Evolutionary conservation across 2,329 filamentous ascomycete genomes (phyloP).

Genomic region (Berkeleyomyces basicola): DNA sequence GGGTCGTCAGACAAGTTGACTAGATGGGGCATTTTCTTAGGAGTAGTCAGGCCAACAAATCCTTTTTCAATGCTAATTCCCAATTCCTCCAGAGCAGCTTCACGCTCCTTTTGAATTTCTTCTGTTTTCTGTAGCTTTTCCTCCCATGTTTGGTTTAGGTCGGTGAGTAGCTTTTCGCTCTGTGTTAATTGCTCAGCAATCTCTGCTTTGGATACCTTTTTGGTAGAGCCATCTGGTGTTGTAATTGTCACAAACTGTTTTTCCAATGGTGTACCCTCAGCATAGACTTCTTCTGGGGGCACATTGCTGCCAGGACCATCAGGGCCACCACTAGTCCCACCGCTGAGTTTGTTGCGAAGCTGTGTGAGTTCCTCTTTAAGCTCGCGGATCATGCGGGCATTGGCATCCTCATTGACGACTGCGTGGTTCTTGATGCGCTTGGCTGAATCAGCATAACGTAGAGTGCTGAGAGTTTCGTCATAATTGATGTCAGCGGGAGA

Average conservation of each 20-base stretch:
- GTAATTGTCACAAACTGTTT: conserved; percentile 95
- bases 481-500: conserved; percentile 98
- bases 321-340: conserved; percentile 28
- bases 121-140: conserved; percentile 90
- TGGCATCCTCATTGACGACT: conserved; percentile 96
- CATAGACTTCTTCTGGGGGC: conserved; percentile 66
- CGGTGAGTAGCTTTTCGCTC: conserved; percentile 87
- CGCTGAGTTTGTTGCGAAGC: conserved; percentile 69
- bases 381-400: conserved; percentile 96
- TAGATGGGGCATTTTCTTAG: conserved; percentile 98
- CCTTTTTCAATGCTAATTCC: conserved; percentile 99
- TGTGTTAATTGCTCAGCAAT: conserved; percentile 93
- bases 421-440: conserved; percentile 99
- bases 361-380: conserved; percentile 86
- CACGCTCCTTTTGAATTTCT: conserved; percentile 92
- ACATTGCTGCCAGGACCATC: conserved; percentile 32
- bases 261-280: conserved; percentile 79
- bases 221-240: conserved; percentile 65
- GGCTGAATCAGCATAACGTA: conserved; percentile 91
- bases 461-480: conserved; percentile 87
- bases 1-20: conserved; percentile 96
- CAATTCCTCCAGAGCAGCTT: conserved; percentile 85
- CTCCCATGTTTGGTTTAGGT: conserved; percentile 98
- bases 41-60: conserved; percentile 84
- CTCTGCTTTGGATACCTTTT: conserved; percentile 95